These are phyloP conservation scores for Debaryomyces castellii DNA, from an alignment of 805 yeast genomes.

Conservation along the genomic window DNA sequence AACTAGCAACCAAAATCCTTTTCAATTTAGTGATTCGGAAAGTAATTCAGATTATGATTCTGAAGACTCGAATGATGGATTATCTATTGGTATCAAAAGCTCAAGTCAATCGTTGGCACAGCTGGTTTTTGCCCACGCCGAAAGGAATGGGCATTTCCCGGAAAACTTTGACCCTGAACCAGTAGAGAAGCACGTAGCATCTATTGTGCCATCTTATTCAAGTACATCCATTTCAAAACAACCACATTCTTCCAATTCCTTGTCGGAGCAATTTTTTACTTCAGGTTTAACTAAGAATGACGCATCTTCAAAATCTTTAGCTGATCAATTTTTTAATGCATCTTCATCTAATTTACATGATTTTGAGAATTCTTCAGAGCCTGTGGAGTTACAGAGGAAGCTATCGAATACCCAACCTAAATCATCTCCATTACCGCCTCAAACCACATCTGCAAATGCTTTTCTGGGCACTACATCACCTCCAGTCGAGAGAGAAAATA, in stretches of 20 bases:
- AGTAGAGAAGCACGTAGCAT: constrained; percentile 21
- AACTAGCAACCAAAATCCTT: background rate
- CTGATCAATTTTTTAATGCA: constrained; percentile 20
- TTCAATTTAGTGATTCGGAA: constrained; percentile 15
- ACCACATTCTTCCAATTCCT: constrained; percentile 40
- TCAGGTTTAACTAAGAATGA: constrained; percentile 10
- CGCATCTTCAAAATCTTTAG: constrained; percentile 13
- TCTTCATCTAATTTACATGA: background rate
- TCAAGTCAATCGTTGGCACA: constrained; percentile 46
- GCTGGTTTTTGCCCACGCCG: constrained; percentile 29
- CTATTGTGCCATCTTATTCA: constrained; percentile 35
- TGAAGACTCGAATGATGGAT: constrained; percentile 35
- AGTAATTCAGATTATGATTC: constrained; percentile 25
- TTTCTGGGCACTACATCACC: constrained; percentile 30
- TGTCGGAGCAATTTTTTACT: constrained; percentile 39
- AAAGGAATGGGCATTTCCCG: constrained; percentile 20
- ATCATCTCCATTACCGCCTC: constrained; percentile 43
- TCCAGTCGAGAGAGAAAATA: constrained; percentile 9
- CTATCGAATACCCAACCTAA: constrained; percentile 25
- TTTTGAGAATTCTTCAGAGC: constrained; percentile 7
- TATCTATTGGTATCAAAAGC: constrained; percentile 37
- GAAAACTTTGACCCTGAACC: constrained; percentile 22
- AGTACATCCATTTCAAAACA: constrained; percentile 36
- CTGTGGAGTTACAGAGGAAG: constrained; percentile 2
- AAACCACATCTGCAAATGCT: constrained; percentile 42